These are phyloP conservation scores for Kuraishia borneana DNA, from an alignment of 805 yeast genomes.

Conservation along the genomic window DNA sequence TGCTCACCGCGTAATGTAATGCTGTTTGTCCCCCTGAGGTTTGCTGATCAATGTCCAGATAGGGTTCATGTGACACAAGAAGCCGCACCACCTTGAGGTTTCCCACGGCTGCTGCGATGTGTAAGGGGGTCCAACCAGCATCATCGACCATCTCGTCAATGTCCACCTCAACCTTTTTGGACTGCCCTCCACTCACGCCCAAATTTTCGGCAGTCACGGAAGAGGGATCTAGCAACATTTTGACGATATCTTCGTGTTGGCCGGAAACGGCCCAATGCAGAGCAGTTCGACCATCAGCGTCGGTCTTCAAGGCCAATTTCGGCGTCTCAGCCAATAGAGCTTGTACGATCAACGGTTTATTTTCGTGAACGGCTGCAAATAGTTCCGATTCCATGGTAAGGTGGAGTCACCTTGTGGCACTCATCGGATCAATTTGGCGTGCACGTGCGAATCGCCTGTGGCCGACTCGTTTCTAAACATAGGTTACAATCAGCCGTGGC, in stretches of 20 bases:
- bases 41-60: slow-evolving; percentile 48
- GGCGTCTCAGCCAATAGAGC: slow-evolving; percentile 40
- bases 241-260: slow-evolving; percentile 40
- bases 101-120: slow-evolving; percentile 74
- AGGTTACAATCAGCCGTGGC: too few relatives aligned
- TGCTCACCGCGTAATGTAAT: slow-evolving; percentile 68
- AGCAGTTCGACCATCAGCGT: slow-evolving; percentile 70
- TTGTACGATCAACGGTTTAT: slow-evolving; percentile 39
- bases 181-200: slow-evolving; percentile 2
- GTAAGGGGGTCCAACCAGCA: slow-evolving; percentile 84
- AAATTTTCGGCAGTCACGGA: slow-evolving; percentile 9
- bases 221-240: slow-evolving; percentile 28
- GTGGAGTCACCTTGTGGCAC: too few relatives aligned
- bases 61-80: slow-evolving; percentile 38
- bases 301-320: slow-evolving; percentile 32
- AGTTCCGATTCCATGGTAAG: background rate
- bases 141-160: slow-evolving; percentile 61
- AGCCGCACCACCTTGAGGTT: slow-evolving; percentile 37
- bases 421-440: too few relatives aligned
- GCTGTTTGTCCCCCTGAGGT: slow-evolving; percentile 65
- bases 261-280: slow-evolving; percentile 83
- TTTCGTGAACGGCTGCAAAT: slow-evolving; percentile 20
- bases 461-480: too few relatives aligned
- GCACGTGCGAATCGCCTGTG: too few relatives aligned
- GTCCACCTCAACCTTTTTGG: slow-evolving; percentile 30